These are phyloP conservation scores for Paecilomyces sp. DNA, from an alignment of 2,329 filamentous ascomycete species.

Conservation along the genomic window DNA sequence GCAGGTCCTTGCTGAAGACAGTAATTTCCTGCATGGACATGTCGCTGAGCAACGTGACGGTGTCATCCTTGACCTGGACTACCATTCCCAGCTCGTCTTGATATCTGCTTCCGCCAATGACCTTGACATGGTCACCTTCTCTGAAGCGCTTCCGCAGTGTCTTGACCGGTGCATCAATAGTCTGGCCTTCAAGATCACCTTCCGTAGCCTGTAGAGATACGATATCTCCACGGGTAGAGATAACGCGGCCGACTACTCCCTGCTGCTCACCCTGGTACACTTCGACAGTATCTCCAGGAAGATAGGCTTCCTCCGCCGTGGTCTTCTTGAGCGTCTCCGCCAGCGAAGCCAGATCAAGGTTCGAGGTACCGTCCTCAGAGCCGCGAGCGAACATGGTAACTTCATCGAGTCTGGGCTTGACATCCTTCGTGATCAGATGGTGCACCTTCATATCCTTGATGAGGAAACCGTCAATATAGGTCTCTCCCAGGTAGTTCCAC, in stretches of 20 bases:
- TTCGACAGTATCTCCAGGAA: slow-evolving; percentile 92
- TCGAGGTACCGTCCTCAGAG: slow-evolving; percentile 85
- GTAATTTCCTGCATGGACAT: slow-evolving; percentile 90
- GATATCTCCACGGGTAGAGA: slow-evolving; percentile 83
- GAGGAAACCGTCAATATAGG: slow-evolving; percentile 87
- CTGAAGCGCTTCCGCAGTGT: slow-evolving; percentile 88
- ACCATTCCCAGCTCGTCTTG: slow-evolving; percentile 96
- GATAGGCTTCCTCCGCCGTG: slow-evolving; percentile 72
- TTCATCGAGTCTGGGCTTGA: slow-evolving; percentile 89
- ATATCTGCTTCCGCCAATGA: slow-evolving; percentile 91
- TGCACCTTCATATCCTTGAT: slow-evolving; percentile 92
- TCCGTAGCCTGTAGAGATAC: slow-evolving; percentile 80
- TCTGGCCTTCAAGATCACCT: slow-evolving; percentile 73
- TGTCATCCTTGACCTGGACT: slow-evolving; percentile 84
- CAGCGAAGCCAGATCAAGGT: slow-evolving; percentile 83
- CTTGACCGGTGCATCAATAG: slow-evolving; percentile 87
- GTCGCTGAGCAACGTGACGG: slow-evolving; percentile 87
- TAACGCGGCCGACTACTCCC: slow-evolving; percentile 77
- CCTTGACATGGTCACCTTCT: slow-evolving; percentile 95
- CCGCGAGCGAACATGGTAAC: slow-evolving; percentile 89
- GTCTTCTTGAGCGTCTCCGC: slow-evolving; percentile 84
- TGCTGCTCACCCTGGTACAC: slow-evolving; percentile 94
- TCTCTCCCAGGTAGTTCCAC: slow-evolving; percentile 80
- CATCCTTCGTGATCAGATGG: slow-evolving; percentile 74
- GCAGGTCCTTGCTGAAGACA: slow-evolving; percentile 93